Base-by-base conservation (phyloP, 352 stramenopile genomes). In the Blastocystis sp. region DNA sequence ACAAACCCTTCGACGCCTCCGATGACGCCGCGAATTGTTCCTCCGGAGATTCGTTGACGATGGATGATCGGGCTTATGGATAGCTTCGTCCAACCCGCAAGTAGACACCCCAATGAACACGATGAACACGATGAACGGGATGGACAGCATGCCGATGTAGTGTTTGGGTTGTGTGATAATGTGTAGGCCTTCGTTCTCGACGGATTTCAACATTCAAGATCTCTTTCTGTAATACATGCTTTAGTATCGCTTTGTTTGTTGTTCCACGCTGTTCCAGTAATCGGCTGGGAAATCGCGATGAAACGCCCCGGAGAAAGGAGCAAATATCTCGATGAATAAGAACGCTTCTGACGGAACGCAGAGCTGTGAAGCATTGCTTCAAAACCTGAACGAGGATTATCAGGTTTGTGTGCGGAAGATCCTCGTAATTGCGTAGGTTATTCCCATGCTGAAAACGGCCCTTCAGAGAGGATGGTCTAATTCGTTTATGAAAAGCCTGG, bases 381-480 rank as follows among this genome's bases (percentile, higher is more conserved):
- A 88, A 62, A 64, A 78, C 66, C 56, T 88, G 45, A 88, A 88
- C 78, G 78, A 79, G 43, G 78, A 88, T 76, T 88, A 79, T 79
- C 78, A 84, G 43, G 74, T 84, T 34, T 67, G n/a, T 56, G 52
- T 53, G 23, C 23, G 53, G n/a, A 28, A 17, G 38, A 28, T 62
- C 17, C 4, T 7, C 14, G 19, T 53, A 17, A 70, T 67, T 28
- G 45, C 34, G 53, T 84, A 88, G 67, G 66, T 88, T 21, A 88
- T 79, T 41, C 78, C 78, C 11, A 88, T 79, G 67, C 34, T 88
- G 67, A 88, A 88, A 62, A 88, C 78, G 23, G 78, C 61, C 19
- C 60, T 88, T 21, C 64, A 79, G 45, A 56, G 78, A 78, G 78
- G 78, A 77, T 88, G 78, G 78, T 53, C 45, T 62, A 17, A 60